Evolutionary conservation across 2,329 filamentous ascomycete genomes (phyloP), one percentile per base, ranked within the genome.

Genomic region (Trichothecium roseum): DNA sequence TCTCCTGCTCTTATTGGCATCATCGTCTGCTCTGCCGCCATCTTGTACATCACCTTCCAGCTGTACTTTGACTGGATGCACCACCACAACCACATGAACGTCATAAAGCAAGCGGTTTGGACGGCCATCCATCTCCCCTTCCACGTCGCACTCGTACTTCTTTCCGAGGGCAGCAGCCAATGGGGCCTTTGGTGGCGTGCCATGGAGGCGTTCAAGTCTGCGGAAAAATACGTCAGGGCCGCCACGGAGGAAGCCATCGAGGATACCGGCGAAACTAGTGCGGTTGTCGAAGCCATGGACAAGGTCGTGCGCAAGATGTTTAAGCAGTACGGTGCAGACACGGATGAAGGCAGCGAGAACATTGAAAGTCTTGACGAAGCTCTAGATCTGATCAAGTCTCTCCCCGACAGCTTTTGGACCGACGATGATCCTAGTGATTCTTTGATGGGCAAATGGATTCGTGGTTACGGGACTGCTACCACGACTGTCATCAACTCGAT

Each of bases 51-150:
- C 29, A 40, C 32, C 9, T 40, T 37, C 31, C 38, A 40, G 28
- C 38, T 40, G 15, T 40, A 40, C 38, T 40, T 40, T 22, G 38
- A 40, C 35, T 40, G 38, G 38, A 40, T 40, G 38, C 38, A 40
- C 16, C 38, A 40, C 28, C 38, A 37, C 32, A 34, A 30, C 17
- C 38, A 40, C 27, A 40, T 40, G 38, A 35, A 18, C 13, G 35
- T 35, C 24, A 9, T 31, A 8, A 31, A 32, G 20, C 38, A 40
- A n/a, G 28, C 36, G 13, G 36, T 28, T 17, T 40, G 38, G 38
- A 37, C 38, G 4, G 17, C 34, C n/a, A 32, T 40, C 10, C 38
- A 40, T 24, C 22, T 40, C 13, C 38, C 38, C 17, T 40, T 40
- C 16, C 38, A 40, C 28, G 32, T 37, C 18, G 35, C 29, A 3